Evolutionary conservation across 208 protist genomes (phyloP), one percentile per base, ranked within the genome.

Genomic region (Trichomonas tenax): DNA sequence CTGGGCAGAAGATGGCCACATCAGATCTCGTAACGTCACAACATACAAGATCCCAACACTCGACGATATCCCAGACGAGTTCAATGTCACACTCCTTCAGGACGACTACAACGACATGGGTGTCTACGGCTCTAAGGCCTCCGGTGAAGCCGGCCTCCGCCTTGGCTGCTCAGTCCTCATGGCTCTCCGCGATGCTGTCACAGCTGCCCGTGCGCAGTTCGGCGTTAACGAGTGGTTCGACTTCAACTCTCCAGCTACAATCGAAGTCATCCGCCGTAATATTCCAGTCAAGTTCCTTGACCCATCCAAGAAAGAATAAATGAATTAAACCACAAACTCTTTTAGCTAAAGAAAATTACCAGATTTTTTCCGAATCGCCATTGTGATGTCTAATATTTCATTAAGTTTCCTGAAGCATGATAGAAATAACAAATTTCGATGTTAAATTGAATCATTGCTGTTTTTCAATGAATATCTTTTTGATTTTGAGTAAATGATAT

Each of bases 31-130:
- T 44, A 89, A 89, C 82, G 82, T 89, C 40, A 89, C 82, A 44
- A 89, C 82, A 44, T 89, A 89, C 36, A 89, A 89, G 40, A 89
- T 89, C 34, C 82, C 82, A 89, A 89, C 82, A 89, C 82, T 89
- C 40, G 82, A 89, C 40, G 82, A 89, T 48, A 89, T 89, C 40
- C 82, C 82, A 46, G 82, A 89, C 40, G 82, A 89, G 14, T 89
- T 89, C 82, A 44, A 40, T n/a, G 82, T 89, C 17, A 46, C 34
- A 46, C 40, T 89, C 17, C 82, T 89, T n/a, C 34, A 46, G 17
- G 40, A 89, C 36, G 82, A 89, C 40, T 89, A 89, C 40, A 89
- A 89, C 40, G 40, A 89, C 17, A 89, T 89, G 82, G 82, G 82
- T n/a, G 40, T 89, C 36, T 44, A 46, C 40, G 82, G 82, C 10